Evolutionary conservation across 352 stramenopile genomes (phyloP).

Genomic region (Phytophthora hibernalis): DNA sequence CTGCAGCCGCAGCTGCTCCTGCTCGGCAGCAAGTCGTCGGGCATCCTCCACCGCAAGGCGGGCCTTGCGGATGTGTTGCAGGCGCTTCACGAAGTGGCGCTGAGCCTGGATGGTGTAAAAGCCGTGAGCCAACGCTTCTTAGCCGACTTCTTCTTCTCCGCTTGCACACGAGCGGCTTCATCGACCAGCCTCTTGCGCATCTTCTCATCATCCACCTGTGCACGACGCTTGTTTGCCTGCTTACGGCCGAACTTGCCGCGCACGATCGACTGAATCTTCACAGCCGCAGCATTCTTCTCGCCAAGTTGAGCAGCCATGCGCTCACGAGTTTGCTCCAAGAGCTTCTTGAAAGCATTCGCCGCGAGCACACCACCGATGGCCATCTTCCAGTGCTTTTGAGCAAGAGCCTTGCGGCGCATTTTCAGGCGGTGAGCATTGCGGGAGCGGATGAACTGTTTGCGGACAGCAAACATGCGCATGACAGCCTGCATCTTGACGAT

Average conservation of each 20-base stretch:
- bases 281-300: conserved; percentile 59
- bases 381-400: conserved; percentile 76
- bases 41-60: conserved; percentile 83
- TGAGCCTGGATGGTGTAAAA: conserved; percentile 73
- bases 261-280: conserved; percentile 85
- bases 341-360: conserved; percentile 72
- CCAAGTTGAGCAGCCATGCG: conserved; percentile 51
- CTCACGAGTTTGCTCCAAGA: conserved; percentile 61
- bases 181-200: conserved; percentile 79
- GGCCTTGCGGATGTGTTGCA: conserved; percentile 84
- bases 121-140: conserved; percentile 83
- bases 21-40: conserved; percentile 71
- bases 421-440: conserved; percentile 76
- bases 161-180: conserved; percentile 66
- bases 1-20: conserved; percentile 66
- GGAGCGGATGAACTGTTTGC: conserved; percentile 80
- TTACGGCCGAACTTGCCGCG: conserved; percentile 85
- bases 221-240: conserved; percentile 62
- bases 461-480: conserved; percentile 87
- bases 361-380: conserved; percentile 72
- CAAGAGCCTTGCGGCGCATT: conserved; percentile 68
- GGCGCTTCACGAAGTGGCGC: conserved; percentile 80
- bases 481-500: conserved; percentile 86
- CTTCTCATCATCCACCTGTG: conserved; percentile 79
- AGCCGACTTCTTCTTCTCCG: conserved; percentile 79